phyloP scores from a whole-genome alignment of 1,139 yeast genomes.

The Debaryomyces singareniensis region DNA sequence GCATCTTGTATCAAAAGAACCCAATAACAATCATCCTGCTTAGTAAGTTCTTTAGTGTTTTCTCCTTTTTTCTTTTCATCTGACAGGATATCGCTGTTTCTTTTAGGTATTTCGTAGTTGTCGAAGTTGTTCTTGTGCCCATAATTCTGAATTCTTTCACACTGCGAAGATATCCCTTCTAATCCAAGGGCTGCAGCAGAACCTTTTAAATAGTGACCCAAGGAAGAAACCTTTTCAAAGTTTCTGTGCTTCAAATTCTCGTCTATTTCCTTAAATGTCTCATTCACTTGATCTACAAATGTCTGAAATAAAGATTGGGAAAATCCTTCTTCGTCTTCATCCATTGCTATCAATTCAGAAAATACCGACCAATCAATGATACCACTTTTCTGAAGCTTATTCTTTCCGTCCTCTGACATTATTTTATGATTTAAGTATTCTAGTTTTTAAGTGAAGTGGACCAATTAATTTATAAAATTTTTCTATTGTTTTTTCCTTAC shows the following conservation, averaged over 20 bases:
- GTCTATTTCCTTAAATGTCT: constrained; percentile 71
- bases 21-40: constrained; percentile 39
- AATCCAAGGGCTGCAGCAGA: constrained; percentile 93
- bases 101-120: constrained; percentile 31
- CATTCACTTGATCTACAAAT: constrained; percentile 83
- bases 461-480: no score
- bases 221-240: constrained; percentile 57
- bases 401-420: constrained; percentile 32
- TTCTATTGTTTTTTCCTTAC: no score
- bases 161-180: constrained; percentile 71
- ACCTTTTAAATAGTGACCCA: constrained; percentile 93
- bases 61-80: constrained; percentile 9
- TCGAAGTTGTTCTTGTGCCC: constrained; percentile 54
- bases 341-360: constrained; percentile 87
- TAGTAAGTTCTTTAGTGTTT: constrained; percentile 7
- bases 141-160: constrained; percentile 89
- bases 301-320: constrained; percentile 70
- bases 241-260: constrained; percentile 41
- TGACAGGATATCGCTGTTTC: no score
- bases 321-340: constrained; percentile 86
- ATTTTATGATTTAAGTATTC: not conserved
- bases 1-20: constrained; percentile 48
- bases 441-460: no score
- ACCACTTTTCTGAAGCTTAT: constrained; percentile 45
- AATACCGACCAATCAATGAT: constrained; percentile 86